Conservation (phyloP, 23 red algal genomes). For the Gracilaria gracilis region DNA sequence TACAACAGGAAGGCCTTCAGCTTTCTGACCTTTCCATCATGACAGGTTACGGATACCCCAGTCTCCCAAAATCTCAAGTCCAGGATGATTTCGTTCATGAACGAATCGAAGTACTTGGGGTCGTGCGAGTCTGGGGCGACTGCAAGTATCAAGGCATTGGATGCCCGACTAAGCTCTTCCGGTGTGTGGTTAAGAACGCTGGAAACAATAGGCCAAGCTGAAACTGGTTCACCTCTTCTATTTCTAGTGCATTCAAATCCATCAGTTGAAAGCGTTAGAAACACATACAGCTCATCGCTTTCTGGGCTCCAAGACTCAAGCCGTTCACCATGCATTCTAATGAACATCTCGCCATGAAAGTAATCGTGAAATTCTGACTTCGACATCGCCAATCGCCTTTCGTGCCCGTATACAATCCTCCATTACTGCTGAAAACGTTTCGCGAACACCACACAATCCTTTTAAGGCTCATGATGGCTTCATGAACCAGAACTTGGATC, state of each 20-base stretch:
- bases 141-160: background rate
- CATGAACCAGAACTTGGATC: conserved; percentile 7
- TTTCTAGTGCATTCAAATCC: background rate
- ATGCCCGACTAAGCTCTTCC: background rate
- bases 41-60: too few species aligned
- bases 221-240: background rate
- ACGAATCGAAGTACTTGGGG: background rate
- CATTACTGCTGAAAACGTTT: background rate
- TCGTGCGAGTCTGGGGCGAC: background rate
- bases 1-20: background rate
- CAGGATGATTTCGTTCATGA: background rate
- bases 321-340: background rate
- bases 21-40: background rate
- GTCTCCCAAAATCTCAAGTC: background rate
- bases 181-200: background rate
- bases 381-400: background rate
- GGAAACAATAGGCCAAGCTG: background rate
- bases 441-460: background rate
- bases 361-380: conserved; percentile 4
- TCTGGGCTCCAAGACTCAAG: background rate
- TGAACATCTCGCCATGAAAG: background rate
- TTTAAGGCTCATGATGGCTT: background rate
- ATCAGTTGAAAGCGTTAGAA: conserved; percentile 20
- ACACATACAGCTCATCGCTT: background rate
- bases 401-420: background rate